Conservation (phyloP, 306 rosid species). For the Hippophae rhamnoides region DNA sequence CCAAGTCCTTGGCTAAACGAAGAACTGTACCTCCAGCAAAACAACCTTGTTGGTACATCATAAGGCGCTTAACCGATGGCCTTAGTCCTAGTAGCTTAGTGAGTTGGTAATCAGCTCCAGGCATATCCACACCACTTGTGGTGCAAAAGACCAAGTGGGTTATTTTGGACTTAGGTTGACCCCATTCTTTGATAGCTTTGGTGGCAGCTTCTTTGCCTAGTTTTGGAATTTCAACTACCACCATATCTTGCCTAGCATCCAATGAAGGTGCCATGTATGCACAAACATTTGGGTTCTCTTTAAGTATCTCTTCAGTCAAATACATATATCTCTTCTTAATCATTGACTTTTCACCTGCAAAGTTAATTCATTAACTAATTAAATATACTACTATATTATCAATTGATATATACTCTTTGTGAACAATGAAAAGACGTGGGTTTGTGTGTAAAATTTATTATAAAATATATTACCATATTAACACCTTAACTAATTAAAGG, state of each 20-base stretch:
- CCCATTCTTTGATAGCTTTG: too few relatives aligned
- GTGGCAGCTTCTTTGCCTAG: constrained; percentile 1
- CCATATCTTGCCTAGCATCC: background rate
- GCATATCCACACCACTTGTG: background rate
- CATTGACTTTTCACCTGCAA: background rate
- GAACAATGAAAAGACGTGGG: too few relatives aligned
- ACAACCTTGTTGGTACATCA: background rate
- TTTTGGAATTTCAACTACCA: background rate
- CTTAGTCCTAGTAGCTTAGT: background rate
- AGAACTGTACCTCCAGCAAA: background rate
- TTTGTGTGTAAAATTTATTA: too few relatives aligned
- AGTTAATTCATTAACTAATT: background rate
- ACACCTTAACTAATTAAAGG: too few relatives aligned
- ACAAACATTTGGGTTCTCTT: constrained; percentile 1
- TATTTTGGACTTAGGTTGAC: constrained; percentile 2
- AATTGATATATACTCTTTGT: too few relatives aligned
- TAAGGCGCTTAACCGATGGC: background rate
- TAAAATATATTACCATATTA: too few relatives aligned
- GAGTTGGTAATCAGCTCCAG: background rate
- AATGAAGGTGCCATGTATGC: background rate
- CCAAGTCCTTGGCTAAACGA: background rate
- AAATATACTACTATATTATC: too few relatives aligned
- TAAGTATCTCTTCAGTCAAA: constrained; percentile 2
- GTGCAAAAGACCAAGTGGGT: constrained; percentile 1
- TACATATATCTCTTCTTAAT: constrained; percentile 6